Conservation (phyloP, 441 rosid species). For the Hura crepitans region DNA sequence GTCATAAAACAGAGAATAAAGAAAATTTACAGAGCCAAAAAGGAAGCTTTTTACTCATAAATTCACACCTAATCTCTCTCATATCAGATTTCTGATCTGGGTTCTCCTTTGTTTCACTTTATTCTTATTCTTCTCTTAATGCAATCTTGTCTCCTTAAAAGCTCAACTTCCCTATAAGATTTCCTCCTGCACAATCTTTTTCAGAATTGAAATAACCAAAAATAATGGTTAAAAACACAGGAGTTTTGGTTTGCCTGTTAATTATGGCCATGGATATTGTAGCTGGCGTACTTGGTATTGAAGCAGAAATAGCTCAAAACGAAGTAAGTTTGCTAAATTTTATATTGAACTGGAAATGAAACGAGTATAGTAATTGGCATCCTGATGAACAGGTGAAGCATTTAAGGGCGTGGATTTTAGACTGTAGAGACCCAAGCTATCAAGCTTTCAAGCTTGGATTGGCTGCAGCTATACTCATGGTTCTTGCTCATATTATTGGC, state of each 20-base stretch:
- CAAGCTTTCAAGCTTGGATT: conserved; percentile 69
- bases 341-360: neutral
- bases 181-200: neutral
- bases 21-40: conserved; percentile 23
- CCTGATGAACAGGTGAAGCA: conserved; percentile 57
- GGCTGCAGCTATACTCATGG: conserved; percentile 61
- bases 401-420: conserved; percentile 59
- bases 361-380: neutral
- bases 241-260: conserved; percentile 54
- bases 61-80: conserved; percentile 35
- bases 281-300: conserved; percentile 81
- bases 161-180: conserved; percentile 4
- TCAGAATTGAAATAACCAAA: neutral
- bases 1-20: conserved; percentile 37
- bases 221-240: conserved; percentile 42
- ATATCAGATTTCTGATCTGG: conserved; percentile 16
- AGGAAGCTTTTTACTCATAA: conserved; percentile 24
- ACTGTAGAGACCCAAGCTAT: conserved; percentile 73
- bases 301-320: conserved; percentile 74
- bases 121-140: conserved; percentile 44
- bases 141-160: neutral
- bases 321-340: conserved; percentile 37
- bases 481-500: conserved; percentile 55
- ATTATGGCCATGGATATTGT: conserved; percentile 66
- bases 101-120: conserved; percentile 32